Conservation (phyloP, 441 rosid genomes). For the Theobroma grandiflorum region DNA sequence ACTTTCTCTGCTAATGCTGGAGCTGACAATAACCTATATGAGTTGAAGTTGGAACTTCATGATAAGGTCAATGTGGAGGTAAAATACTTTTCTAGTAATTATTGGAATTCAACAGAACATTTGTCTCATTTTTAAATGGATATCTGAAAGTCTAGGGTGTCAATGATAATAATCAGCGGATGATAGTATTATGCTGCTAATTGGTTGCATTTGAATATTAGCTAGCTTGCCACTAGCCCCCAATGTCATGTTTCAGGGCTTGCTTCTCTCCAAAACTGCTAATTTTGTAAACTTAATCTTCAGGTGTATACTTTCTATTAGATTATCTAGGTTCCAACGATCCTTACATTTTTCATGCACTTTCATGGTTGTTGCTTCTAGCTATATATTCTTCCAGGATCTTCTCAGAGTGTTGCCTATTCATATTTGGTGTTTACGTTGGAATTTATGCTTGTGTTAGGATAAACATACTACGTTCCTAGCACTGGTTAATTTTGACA, state of each 20-base stretch:
- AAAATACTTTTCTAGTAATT: constrained; percentile 12
- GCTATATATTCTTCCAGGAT: neutral
- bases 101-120: neutral
- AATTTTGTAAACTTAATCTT: neutral
- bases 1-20: constrained; percentile 75
- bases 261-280: neutral
- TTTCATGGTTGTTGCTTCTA: neutral
- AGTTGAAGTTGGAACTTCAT: constrained; percentile 69
- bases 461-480: neutral
- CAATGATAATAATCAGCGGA: neutral
- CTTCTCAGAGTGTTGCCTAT: neutral
- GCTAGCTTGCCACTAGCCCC: neutral
- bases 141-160: neutral
- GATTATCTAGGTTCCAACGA: neutral
- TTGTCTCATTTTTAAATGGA: neutral
- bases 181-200: neutral
- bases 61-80: constrained; percentile 84
- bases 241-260: neutral
- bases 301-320: neutral
- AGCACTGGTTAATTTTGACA: neutral
- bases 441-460: neutral
- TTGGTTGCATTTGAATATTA: neutral
- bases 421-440: neutral
- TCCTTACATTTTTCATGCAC: neutral
- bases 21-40: constrained; percentile 55